Conservation (phyloP, 2,329 filamentous ascomycete species). For the Teratosphaeria nubilosa region DNA sequence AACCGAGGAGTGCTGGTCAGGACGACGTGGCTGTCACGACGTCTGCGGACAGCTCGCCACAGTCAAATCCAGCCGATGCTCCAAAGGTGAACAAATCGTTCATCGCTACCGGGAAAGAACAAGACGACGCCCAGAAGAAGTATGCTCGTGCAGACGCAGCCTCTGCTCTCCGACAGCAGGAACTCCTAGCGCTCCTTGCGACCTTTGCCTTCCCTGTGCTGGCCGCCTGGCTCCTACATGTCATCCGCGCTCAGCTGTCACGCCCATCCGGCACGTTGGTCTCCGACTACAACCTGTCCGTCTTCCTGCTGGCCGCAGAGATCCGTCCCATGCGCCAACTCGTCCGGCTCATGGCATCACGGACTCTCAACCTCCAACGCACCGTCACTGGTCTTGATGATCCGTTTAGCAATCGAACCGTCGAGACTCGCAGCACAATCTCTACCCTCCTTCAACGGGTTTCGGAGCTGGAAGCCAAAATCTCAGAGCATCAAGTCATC, state of each 20-base stretch:
- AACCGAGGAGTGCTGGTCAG: constrained; percentile 8
- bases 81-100: constrained; percentile 3
- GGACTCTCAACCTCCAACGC: constrained; percentile 73
- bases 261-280: constrained; percentile 77
- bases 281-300: constrained; percentile 84
- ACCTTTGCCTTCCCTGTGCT: constrained; percentile 72
- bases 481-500: constrained; percentile 16
- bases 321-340: constrained; percentile 73
- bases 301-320: constrained; percentile 82
- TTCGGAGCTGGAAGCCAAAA: constrained; percentile 22
- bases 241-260: constrained; percentile 69
- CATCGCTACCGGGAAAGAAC: constrained; percentile 1
- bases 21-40: constrained; percentile 3
- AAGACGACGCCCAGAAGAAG: constrained; percentile 2
- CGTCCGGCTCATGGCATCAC: constrained; percentile 66
- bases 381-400: constrained; percentile 41
- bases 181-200: constrained; percentile 61
- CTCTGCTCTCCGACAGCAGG: constrained; percentile 61
- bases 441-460: constrained; percentile 18
- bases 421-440: constrained; percentile 26
- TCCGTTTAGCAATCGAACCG: constrained; percentile 6
- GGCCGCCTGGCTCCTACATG: constrained; percentile 75
- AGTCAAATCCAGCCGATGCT: constrained; percentile 1
- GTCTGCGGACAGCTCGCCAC: constrained; percentile 4
- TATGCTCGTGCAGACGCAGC: constrained; percentile 31